These are phyloP conservation scores for Peronospora farinosa DNA, from an alignment of 352 stramenopile genomes.

Conservation along the genomic window DNA sequence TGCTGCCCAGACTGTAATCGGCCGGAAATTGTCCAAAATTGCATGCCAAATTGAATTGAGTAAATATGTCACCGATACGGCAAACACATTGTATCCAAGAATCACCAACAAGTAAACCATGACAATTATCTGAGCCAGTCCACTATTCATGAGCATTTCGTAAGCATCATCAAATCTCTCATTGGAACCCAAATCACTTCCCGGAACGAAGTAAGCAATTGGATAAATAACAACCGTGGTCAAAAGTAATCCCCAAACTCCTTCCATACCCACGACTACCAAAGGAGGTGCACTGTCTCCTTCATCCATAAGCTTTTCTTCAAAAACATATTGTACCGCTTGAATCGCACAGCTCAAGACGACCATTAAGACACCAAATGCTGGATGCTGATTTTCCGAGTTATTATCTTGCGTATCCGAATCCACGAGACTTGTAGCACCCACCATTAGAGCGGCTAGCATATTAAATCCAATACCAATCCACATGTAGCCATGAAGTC, in stretches of 20 bases:
- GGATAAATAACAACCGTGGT: conserved; percentile 93
- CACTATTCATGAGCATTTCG: conserved; percentile 65
- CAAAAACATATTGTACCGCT: conserved; percentile 94
- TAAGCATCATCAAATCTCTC: conserved; percentile 85
- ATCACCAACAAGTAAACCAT: conserved; percentile 90
- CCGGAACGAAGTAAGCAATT: conserved; percentile 86
- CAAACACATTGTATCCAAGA: conserved; percentile 95
- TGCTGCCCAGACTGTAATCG: conserved; percentile 92
- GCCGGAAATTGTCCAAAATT: conserved; percentile 97
- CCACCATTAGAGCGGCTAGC: conserved; percentile 89
- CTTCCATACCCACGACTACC: conserved; percentile 93
- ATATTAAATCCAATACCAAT: conserved; percentile 94
- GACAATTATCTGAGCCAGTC: conserved; percentile 55
- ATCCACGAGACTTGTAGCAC: conserved; percentile 89
- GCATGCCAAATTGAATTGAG: conserved; percentile 97
- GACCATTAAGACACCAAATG: conserved; percentile 91
- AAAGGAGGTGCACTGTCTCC: conserved; percentile 89
- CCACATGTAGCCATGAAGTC: conserved; percentile 93
- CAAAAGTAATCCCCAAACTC: conserved; percentile 92
- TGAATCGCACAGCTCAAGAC: conserved; percentile 93
- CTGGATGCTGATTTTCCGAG: conserved; percentile 49
- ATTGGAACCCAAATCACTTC: conserved; percentile 91
- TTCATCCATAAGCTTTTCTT: conserved; percentile 96
- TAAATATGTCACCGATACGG: conserved; percentile 93
- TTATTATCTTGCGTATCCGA: conserved; percentile 61